phyloP scores from a whole-genome alignment of 148 eudicot genomes.

The Suaeda aralocaspica region DNA sequence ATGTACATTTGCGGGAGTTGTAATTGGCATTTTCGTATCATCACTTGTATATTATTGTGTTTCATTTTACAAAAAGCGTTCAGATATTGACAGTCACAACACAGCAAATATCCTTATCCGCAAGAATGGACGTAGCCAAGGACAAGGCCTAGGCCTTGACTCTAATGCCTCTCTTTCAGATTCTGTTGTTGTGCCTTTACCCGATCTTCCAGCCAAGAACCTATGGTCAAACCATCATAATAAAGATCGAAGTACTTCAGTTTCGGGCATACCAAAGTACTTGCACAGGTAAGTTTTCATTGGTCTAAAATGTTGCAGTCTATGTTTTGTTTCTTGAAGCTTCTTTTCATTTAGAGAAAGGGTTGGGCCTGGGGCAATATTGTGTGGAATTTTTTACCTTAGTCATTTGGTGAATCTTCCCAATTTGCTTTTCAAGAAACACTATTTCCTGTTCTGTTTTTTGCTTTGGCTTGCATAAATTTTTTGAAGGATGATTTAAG shows the following conservation, averaged over 20 bases:
- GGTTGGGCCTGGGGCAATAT: too few species aligned
- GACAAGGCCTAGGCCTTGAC: conserved; percentile 41
- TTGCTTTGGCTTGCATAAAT: background rate
- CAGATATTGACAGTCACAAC: conserved; percentile 34
- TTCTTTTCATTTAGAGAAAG: too few species aligned
- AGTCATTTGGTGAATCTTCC: too few species aligned
- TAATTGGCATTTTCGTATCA: conserved; percentile 61
- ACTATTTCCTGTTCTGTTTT: background rate
- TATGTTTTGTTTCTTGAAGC: background rate
- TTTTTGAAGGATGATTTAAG: background rate
- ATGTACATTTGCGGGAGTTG: conserved; percentile 63
- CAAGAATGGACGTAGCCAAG: conserved; percentile 36
- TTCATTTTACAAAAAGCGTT: conserved; percentile 63
- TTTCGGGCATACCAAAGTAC: conserved; percentile 81
- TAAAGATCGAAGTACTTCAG: conserved; percentile 57
- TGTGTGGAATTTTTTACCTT: too few species aligned
- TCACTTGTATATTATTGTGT: conserved; percentile 42
- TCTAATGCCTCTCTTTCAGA: conserved; percentile 52
- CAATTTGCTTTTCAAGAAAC: background rate
- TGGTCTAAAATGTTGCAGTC: background rate
- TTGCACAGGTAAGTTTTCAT: conserved; percentile 66
- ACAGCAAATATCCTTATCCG: conserved; percentile 50
- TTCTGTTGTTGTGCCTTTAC: conserved; percentile 38
- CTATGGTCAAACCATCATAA: conserved; percentile 59
- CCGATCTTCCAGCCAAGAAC: conserved; percentile 36